A percentile compares a stretch with the other conserved stretches of the same genome.
Evolutionary conservation across 2,329 filamentous ascomycete genomes (phyloP).

Genomic region (Sclerotinia spermophila): DNA sequence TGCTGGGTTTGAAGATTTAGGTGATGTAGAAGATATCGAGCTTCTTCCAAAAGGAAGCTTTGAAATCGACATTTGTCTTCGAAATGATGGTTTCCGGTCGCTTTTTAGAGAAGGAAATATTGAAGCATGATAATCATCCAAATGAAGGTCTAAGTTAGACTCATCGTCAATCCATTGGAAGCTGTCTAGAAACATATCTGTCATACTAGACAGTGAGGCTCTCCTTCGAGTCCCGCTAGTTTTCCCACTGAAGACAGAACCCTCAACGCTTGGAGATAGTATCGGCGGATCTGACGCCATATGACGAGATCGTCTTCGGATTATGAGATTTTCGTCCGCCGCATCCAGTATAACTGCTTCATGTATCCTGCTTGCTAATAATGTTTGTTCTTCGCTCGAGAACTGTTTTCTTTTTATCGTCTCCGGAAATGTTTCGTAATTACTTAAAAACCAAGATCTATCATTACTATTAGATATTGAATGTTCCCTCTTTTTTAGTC

Average conservation of each 20-base stretch:
- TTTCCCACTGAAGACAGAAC: constrained; percentile 9
- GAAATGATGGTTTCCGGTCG: constrained; percentile 57
- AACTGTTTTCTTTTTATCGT: constrained; percentile 70
- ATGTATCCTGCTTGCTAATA: constrained; percentile 52
- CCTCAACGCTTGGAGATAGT: constrained; percentile 8
- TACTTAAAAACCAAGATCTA: constrained; percentile 59
- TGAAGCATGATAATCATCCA: constrained; percentile 65
- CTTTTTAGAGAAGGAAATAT: constrained; percentile 38
- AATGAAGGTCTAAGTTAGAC: constrained; percentile 62
- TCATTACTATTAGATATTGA: constrained; percentile 47
- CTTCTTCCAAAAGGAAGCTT: constrained; percentile 60
- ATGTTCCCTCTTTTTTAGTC: constrained; percentile 34
- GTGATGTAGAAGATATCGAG: constrained; percentile 41
- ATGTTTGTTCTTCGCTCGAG: constrained; percentile 65
- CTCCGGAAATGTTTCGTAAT: constrained; percentile 54
- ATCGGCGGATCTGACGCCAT: constrained; percentile 14
- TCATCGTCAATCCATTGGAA: constrained; percentile 74
- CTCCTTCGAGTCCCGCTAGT: constrained; percentile 14
- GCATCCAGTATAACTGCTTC: constrained; percentile 54
- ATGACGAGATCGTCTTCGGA: constrained; percentile 42
- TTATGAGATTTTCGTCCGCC: constrained; percentile 55
- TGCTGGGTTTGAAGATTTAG: constrained; percentile 30
- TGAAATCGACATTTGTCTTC: constrained; percentile 68
- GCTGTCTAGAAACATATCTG: constrained; percentile 52
- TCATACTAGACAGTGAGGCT: constrained; percentile 29